Evolutionary conservation across 2,329 filamentous ascomycete genomes (phyloP).

Genomic region (Pyrenophora tritici-repentis): DNA sequence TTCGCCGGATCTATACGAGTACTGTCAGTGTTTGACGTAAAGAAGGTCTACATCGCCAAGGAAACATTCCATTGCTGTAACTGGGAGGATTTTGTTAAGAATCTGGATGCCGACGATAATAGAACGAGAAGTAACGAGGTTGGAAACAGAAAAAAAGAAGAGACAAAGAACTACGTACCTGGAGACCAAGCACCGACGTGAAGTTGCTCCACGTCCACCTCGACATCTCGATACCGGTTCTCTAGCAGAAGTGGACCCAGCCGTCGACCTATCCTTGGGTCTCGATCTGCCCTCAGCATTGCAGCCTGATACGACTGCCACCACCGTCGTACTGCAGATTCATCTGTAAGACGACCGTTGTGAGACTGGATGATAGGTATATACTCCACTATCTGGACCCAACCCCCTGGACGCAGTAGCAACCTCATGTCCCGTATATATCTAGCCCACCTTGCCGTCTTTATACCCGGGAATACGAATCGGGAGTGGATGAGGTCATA

Average conservation of each 20-base stretch:
- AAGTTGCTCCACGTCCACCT: slow-evolving; percentile 34
- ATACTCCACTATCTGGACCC: slow-evolving; percentile 87
- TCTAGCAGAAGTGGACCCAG: slow-evolving; percentile 36
- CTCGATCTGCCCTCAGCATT: slow-evolving; percentile 41
- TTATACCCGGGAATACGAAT: slow-evolving; percentile 72
- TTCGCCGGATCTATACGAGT: slow-evolving; percentile 33
- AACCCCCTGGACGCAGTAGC: slow-evolving; percentile 75
- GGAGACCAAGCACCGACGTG: slow-evolving; percentile 47
- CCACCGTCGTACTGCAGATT: slow-evolving; percentile 45
- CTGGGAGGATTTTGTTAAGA: too few relatives aligned
- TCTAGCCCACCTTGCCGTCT: slow-evolving; percentile 71
- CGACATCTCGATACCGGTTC: slow-evolving; percentile 40
- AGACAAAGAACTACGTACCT: slow-evolving; percentile 29
- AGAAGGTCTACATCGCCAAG: too few relatives aligned
- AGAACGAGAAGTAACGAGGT: neutral
- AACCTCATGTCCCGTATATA: slow-evolving; percentile 78
- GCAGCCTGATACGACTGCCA: slow-evolving; percentile 42
- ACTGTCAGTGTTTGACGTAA: slow-evolving; percentile 4
- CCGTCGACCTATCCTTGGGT: slow-evolving; percentile 41
- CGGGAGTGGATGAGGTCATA: slow-evolving; percentile 87
- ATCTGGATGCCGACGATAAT: too few relatives aligned
- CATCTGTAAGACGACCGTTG: slow-evolving; percentile 73
- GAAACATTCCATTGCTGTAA: too few relatives aligned
- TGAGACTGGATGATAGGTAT: slow-evolving; percentile 86
- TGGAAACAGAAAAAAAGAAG: neutral